Percentiles rank a stretch among this genome's conserved stretches.
Evolutionary conservation across 2,329 filamentous ascomycete genomes (phyloP).

Genomic region (Aspergillus neotritici): DNA sequence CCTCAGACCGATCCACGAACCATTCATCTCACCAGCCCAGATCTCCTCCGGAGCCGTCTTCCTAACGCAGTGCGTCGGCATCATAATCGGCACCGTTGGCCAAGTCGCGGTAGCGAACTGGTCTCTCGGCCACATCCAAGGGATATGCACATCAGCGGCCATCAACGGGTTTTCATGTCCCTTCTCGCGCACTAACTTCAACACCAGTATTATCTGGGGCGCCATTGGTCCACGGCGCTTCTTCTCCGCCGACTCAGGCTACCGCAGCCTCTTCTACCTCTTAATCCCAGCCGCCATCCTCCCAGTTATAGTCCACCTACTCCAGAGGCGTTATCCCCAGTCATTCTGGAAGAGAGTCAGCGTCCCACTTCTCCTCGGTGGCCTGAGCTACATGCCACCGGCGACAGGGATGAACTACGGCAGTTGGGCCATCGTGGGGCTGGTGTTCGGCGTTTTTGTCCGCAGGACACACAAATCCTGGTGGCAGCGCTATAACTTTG

Average conservation of each 20-base stretch:
- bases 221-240: constrained; percentile 62
- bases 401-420: constrained; percentile 63
- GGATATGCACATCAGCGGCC: constrained; percentile 48
- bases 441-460: constrained; percentile 59
- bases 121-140: constrained; percentile 39
- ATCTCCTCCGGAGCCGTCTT: constrained; percentile 44
- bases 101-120: constrained; percentile 43
- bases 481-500: constrained; percentile 71
- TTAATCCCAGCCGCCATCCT: constrained; percentile 60
- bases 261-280: constrained; percentile 60
- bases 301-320: constrained; percentile 52
- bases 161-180: constrained; percentile 55
- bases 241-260: constrained; percentile 56
- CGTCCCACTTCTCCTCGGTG: constrained; percentile 13
- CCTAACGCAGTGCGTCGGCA: constrained; percentile 44
- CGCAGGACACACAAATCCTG: constrained; percentile 57
- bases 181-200: constrained; percentile 55
- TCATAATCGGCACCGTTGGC: constrained; percentile 41
- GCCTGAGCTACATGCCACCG: constrained; percentile 48
- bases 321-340: constrained; percentile 55
- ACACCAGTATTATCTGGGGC: constrained; percentile 64
- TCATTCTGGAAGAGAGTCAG: constrained; percentile 5
- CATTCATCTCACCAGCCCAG: constrained; percentile 10
- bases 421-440: constrained; percentile 60
- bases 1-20: constrained; percentile 20